A percentile compares a stretch with the other conserved stretches of the same genome.
Evolutionary conservation across 495 filamentous ascomycete species (phyloP).

Genomic region (Talaromyces adpressus): DNA sequence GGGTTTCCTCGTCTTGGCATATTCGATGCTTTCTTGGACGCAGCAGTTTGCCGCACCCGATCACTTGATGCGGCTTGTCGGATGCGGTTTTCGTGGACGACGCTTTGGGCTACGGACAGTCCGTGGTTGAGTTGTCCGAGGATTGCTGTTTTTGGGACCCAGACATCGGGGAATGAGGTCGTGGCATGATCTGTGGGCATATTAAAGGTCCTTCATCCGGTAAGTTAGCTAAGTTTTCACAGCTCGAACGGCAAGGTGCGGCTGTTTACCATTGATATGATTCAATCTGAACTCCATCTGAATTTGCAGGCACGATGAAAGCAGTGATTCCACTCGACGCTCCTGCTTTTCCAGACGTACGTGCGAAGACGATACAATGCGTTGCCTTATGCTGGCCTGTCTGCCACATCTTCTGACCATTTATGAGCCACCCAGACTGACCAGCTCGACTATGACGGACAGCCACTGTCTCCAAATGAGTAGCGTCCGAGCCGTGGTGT

Average conservation of each 20-base stretch:
- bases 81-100: constrained; percentile 57
- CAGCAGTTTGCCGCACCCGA: constrained; percentile 51
- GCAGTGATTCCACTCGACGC: constrained; percentile 47
- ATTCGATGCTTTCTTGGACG: constrained; percentile 44
- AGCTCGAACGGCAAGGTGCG: too few species aligned
- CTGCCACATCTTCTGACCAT: constrained; percentile 55
- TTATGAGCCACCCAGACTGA: constrained; percentile 41
- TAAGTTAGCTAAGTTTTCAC: not conserved
- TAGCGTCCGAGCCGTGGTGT: constrained; percentile 53
- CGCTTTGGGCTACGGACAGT: constrained; percentile 51
- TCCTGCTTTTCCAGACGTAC: constrained; percentile 40
- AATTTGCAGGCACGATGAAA: constrained; percentile 44
- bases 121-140: constrained; percentile 40
- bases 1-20: constrained; percentile 42
- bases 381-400: constrained; percentile 52
- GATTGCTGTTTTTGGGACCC: constrained; percentile 39
- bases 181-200: constrained; percentile 58
- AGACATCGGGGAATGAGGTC: constrained; percentile 40
- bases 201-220: constrained; percentile 36
- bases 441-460: constrained; percentile 12
- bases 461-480: constrained; percentile 48
- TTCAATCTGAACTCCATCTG: constrained; percentile 38
- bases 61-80: constrained; percentile 52
- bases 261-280: constrained; percentile 43
- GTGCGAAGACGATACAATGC: constrained; percentile 52